These are phyloP conservation scores for Gentiana dahurica DNA, from an alignment of 257 asterid genomes.

Conservation along the genomic window DNA sequence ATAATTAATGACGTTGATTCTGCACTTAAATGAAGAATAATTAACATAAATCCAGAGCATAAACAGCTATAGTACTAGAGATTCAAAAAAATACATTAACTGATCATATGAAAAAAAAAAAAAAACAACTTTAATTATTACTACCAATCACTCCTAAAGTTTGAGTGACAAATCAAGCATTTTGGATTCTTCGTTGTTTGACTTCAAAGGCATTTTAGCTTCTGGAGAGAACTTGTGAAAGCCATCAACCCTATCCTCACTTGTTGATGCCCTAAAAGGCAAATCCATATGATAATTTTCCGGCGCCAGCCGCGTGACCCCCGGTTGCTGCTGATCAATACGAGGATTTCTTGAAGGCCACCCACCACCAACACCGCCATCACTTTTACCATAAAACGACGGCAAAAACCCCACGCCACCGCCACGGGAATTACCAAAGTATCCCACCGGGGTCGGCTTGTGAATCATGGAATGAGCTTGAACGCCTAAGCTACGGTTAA, in stretches of 20 bases:
- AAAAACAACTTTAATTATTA: not conserved
- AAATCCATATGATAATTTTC: conserved; percentile 19
- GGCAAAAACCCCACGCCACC: conserved; percentile 1
- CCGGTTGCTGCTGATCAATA: conserved; percentile 46
- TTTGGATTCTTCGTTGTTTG: conserved; percentile 39
- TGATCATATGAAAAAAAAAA: not conserved
- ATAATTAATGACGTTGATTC: too few species aligned
- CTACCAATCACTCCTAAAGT: conserved; percentile 20
- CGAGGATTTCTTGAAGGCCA: conserved; percentile 30
- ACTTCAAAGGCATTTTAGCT: conserved; percentile 23
- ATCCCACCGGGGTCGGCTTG: conserved; percentile 23
- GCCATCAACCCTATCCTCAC: conserved; percentile 39
- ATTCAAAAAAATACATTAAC: not conserved
- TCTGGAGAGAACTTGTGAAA: conserved; percentile 24
- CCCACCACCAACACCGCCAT: conserved; percentile 6
- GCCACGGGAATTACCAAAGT: not conserved
- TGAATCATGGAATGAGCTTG: conserved; percentile 67
- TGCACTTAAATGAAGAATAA: not conserved
- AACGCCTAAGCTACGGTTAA: conserved; percentile 45
- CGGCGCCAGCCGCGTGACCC: conserved; percentile 30
- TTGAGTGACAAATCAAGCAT: conserved; percentile 74
- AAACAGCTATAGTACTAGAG: not conserved
- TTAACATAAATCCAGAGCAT: not conserved
- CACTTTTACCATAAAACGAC: conserved; percentile 15
- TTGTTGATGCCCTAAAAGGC: conserved; percentile 16